phyloP scores from a whole-genome alignment of 2,329 filamentous ascomycete genomes.

The Lecanicillium sp. region DNA sequence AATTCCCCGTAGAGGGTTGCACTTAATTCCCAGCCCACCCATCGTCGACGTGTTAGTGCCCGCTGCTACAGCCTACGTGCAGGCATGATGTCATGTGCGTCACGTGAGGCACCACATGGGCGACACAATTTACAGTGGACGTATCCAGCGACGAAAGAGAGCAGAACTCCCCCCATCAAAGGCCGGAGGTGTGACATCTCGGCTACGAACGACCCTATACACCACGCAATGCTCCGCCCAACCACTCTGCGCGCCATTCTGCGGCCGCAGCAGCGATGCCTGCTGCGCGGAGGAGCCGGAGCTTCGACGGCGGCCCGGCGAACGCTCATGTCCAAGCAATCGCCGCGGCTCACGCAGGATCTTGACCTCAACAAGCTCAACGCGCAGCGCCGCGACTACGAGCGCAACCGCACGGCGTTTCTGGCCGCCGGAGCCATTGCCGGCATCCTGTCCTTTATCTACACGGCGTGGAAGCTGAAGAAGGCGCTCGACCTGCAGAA shows the following conservation, averaged over 20 bases:
- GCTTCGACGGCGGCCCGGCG: conserved; percentile 13
- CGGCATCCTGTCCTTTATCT: conserved; percentile 41
- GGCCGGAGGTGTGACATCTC: too few species aligned
- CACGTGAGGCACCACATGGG: too few species aligned
- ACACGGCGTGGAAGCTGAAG: conserved; percentile 45
- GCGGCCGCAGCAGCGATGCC: conserved; percentile 12
- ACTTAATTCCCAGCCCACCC: too few species aligned
- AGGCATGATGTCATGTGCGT: too few species aligned
- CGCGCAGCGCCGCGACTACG: conserved; percentile 38
- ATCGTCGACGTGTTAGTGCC: too few species aligned
- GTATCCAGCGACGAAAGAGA: too few species aligned
- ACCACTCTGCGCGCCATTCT: conserved; percentile 15
- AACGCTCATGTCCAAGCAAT: conserved; percentile 19
- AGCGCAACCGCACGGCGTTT: conserved; percentile 43
- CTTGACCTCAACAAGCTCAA: conserved; percentile 43
- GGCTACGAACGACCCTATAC: not conserved
- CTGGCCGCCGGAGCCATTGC: conserved; percentile 42
- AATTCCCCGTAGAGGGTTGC: too few species aligned
- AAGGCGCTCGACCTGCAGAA: conserved; percentile 24
- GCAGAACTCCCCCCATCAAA: too few species aligned
- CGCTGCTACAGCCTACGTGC: too few species aligned
- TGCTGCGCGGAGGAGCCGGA: conserved; percentile 7
- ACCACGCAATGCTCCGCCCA: conserved; percentile 21
- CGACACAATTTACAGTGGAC: too few species aligned
- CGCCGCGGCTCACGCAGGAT: conserved; percentile 34